Evolutionary conservation across 2,329 filamentous ascomycete species (phyloP).

Genomic region (Fusarium redolens): DNA sequence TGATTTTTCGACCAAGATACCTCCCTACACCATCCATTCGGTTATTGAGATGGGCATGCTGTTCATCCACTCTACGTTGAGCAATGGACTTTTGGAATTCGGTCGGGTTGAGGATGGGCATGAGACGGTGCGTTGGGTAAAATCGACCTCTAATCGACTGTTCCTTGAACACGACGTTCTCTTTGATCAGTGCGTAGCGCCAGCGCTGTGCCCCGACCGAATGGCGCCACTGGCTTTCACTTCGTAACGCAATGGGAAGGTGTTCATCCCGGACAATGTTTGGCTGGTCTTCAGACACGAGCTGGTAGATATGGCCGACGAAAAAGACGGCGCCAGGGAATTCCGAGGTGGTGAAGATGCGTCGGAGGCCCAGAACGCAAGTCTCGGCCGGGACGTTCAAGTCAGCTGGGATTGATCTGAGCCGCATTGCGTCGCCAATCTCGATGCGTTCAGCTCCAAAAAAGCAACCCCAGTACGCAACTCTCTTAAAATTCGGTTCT

Average conservation of each 20-base stretch:
- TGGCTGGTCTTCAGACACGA: constrained; percentile 46
- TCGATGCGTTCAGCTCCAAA: constrained; percentile 63
- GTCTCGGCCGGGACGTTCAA: constrained; percentile 48
- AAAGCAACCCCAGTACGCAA: constrained; percentile 60
- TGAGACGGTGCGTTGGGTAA: constrained; percentile 66
- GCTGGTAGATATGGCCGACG: constrained; percentile 55
- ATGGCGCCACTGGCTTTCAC: constrained; percentile 55
- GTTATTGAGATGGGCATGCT: constrained; percentile 64
- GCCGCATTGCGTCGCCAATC: constrained; percentile 60
- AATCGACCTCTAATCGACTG: constrained; percentile 64
- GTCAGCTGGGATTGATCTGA: constrained; percentile 55
- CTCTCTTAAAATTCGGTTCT: constrained; percentile 48
- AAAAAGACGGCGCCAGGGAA: constrained; percentile 54
- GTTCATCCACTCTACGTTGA: constrained; percentile 56
- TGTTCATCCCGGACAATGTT: constrained; percentile 51
- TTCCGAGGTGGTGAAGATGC: constrained; percentile 54
- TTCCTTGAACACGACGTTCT: constrained; percentile 61
- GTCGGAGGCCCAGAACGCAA: constrained; percentile 53
- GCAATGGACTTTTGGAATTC: constrained; percentile 53
- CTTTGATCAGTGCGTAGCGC: constrained; percentile 56
- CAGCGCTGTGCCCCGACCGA: constrained; percentile 48
- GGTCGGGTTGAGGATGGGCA: constrained; percentile 60
- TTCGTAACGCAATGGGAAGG: constrained; percentile 55
- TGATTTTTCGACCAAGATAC: constrained; percentile 56
- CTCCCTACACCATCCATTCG: constrained; percentile 56